A percentile compares a stretch with the other conserved stretches of the same genome.
Evolutionary conservation across 495 filamentous ascomycete species (phyloP).

Genomic region (Glarea lozoyensis): DNA sequence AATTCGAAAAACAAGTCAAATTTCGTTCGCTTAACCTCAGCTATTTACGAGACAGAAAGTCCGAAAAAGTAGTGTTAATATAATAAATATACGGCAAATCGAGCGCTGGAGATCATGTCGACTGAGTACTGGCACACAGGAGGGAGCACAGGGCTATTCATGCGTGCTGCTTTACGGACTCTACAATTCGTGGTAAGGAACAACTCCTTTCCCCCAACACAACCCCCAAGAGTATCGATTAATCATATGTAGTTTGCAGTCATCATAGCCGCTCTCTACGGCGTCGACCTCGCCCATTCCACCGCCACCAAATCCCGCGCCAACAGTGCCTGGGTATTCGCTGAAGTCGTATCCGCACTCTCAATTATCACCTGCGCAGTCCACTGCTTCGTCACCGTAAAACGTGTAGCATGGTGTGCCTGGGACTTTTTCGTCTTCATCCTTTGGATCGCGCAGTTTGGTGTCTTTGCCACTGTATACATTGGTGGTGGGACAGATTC

Average conservation of each 20-base stretch:
- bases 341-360: conserved; percentile 21
- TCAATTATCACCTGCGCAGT: conserved; percentile 25
- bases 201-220: too few species aligned
- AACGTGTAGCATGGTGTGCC: conserved; percentile 21
- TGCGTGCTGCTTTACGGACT: conserved; percentile 1
- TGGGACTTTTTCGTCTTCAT: conserved; percentile 31
- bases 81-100: background rate
- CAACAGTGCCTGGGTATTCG: conserved; percentile 26
- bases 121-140: conserved; percentile 4
- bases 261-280: conserved; percentile 25
- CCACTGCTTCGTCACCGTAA: conserved; percentile 21
- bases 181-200: conserved; percentile 27
- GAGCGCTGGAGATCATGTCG: too few species aligned
- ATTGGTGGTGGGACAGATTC: conserved; percentile 38
- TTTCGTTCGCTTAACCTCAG: too few species aligned
- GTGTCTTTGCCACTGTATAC: conserved; percentile 61
- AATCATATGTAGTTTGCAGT: too few species aligned
- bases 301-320: conserved; percentile 17
- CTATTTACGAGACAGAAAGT: too few species aligned
- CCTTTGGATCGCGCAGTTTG: conserved; percentile 60
- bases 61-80: background rate
- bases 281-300: conserved; percentile 18
- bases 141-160: background rate
- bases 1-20: too few species aligned
- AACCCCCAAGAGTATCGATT: too few species aligned